A percentile compares a stretch with the other conserved stretches of the same genome.
Conservation (phyloP, 768 basidiomycete genomes). For the Tylopilus sp. region DNA sequence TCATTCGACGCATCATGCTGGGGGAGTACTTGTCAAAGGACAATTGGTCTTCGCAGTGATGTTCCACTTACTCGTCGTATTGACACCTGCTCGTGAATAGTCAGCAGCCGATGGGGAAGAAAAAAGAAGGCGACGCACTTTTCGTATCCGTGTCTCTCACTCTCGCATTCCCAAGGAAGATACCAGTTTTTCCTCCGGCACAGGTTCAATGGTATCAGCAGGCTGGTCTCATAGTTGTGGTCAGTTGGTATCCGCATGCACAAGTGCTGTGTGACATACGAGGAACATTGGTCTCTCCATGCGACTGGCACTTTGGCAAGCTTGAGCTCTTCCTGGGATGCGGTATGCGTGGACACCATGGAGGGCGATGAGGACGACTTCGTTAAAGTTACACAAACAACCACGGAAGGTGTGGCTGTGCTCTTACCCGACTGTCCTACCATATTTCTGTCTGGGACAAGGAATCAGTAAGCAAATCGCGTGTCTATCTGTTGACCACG, state of each 20-base stretch:
- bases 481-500: background rate
- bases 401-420: constrained; percentile 20
- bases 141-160: constrained; percentile 83
- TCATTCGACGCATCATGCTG: constrained; percentile 89
- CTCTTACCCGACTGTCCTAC: background rate
- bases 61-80: constrained; percentile 79
- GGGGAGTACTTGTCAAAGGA: background rate
- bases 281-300: constrained; percentile 89
- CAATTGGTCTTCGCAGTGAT: background rate
- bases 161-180: constrained; percentile 91
- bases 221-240: constrained; percentile 42
- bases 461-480: too few species aligned
- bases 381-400: background rate
- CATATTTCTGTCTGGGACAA: too few species aligned
- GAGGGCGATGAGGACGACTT: background rate
- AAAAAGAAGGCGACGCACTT: constrained; percentile 46
- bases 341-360: constrained; percentile 74
- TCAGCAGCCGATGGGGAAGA: constrained; percentile 4
- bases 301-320: constrained; percentile 68
- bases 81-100: constrained; percentile 61
- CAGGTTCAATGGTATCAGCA: constrained; percentile 82
- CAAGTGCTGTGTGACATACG: constrained; percentile 53
- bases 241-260: background rate
- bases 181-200: constrained; percentile 79
- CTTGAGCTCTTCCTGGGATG: constrained; percentile 83